These are phyloP conservation scores for Phytophthora chlamydospora DNA, from an alignment of 352 stramenopile genomes.

Conservation along the genomic window DNA sequence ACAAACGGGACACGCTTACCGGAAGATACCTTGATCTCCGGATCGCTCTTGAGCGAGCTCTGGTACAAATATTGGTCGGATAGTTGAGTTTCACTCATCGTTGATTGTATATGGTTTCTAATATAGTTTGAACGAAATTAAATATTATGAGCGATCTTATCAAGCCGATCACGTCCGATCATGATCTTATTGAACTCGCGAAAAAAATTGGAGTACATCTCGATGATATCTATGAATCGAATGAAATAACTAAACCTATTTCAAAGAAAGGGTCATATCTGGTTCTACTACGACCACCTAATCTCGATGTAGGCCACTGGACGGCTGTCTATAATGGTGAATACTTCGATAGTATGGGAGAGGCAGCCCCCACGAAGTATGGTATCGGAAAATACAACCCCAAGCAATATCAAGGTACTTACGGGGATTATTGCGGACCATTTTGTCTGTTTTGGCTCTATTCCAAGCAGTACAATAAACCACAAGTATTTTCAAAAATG, in stretches of 20 bases:
- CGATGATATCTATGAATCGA: too few species aligned
- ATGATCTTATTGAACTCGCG: neutral
- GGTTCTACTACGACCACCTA: too few species aligned
- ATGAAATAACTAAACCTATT: too few species aligned
- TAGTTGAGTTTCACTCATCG: slow-evolving; percentile 14
- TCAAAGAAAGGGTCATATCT: too few species aligned
- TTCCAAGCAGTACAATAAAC: slow-evolving; percentile 20
- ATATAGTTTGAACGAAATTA: too few species aligned
- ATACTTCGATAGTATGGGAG: slow-evolving; percentile 12
- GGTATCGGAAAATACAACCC: slow-evolving; percentile 16
- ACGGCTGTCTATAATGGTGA: too few species aligned
- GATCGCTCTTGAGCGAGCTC: slow-evolving; percentile 5
- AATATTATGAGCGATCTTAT: too few species aligned
- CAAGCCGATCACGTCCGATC: slow-evolving; percentile 3
- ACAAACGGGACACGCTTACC: neutral
- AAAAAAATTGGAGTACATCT: too few species aligned
- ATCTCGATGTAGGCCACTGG: too few species aligned
- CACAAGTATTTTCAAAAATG: slow-evolving; percentile 13
- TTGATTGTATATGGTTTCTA: too few species aligned
- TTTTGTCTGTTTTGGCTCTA: slow-evolving; percentile 20
- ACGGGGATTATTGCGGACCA: slow-evolving; percentile 17
- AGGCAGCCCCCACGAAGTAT: slow-evolving; percentile 15
- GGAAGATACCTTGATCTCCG: neutral
- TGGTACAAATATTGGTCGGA: neutral
- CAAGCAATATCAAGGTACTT: slow-evolving; percentile 24